Percentiles rank a stretch among this genome's conserved stretches.
phyloP scores from a whole-genome alignment of 2,329 filamentous ascomycete species.

The Ophiocordyceps camponoti-saundersi region DNA sequence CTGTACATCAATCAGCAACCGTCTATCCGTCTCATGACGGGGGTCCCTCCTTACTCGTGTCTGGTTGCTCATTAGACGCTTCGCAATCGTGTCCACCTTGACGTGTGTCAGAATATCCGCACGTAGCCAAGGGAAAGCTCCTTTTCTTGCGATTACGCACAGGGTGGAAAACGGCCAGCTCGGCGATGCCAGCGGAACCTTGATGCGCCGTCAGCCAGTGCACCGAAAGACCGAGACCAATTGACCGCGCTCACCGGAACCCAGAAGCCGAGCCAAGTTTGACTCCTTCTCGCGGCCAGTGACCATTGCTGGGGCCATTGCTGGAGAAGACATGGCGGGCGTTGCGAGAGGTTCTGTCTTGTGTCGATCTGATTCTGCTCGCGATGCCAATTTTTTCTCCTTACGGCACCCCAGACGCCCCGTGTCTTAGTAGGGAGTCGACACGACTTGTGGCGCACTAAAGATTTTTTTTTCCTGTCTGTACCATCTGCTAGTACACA shows the following conservation, averaged over 20 bases:
- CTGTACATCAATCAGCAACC: conserved; percentile 5
- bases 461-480: too few species aligned
- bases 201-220: conserved; percentile 6
- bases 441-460: too few species aligned
- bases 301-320: conserved; percentile 26
- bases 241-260: conserved; percentile 51
- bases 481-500: too few species aligned
- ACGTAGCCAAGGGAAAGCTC: neutral
- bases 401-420: neutral
- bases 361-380: neutral
- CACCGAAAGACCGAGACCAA: neutral
- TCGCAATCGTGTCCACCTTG: conserved; percentile 92
- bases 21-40: neutral
- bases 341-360: neutral
- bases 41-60: conserved; percentile 28
- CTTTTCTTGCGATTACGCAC: conserved; percentile 27
- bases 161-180: conserved; percentile 84
- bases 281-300: conserved; percentile 59
- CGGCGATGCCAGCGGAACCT: conserved; percentile 88
- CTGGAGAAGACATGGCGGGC: conserved; percentile 41
- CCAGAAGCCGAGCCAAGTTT: conserved; percentile 69
- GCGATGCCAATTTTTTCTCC: neutral
- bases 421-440: neutral
- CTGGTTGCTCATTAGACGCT: conserved; percentile 98
- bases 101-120: neutral